A percentile compares a stretch with the other conserved stretches of the same genome.
Evolutionary conservation across 1,284 basidiomycete genomes (phyloP).

Genomic region (Moesziomyces globuligerus): DNA sequence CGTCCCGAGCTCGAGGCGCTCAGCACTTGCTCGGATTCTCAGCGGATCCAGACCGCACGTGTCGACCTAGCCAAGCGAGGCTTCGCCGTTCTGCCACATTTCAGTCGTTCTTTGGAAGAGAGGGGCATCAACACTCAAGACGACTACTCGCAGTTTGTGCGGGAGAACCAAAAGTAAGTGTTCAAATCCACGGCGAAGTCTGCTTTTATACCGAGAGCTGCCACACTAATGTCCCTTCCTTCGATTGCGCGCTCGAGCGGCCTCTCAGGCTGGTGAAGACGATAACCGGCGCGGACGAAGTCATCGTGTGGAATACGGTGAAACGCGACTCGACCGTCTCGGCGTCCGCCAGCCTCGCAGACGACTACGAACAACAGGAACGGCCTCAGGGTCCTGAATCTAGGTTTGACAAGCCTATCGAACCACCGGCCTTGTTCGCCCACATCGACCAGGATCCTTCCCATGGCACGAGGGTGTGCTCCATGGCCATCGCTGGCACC

Average conservation of each 20-base stretch:
- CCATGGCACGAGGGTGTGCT: conserved; percentile 21
- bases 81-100: conserved; percentile 21
- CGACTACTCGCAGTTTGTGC: conserved; percentile 16
- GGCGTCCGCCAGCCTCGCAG: conserved; percentile 16
- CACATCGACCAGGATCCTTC: conserved; percentile 31
- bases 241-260: too few relatives aligned
- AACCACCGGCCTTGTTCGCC: conserved; percentile 27
- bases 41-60: conserved; percentile 6
- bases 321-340: conserved; percentile 22
- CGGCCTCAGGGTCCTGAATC: conserved; percentile 29
- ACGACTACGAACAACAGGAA: conserved; percentile 15
- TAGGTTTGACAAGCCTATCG: conserved; percentile 24
- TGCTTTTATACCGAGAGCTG: too few relatives aligned
- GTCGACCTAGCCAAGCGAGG: conserved; percentile 13
- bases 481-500: conserved; percentile 32
- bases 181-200: too few relatives aligned
- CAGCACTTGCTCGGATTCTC: background rate
- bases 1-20: conserved; percentile 17
- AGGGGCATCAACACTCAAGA: conserved; percentile 19
- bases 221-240: too few relatives aligned
- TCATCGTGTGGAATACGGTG: conserved; percentile 37
- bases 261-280: conserved; percentile 20
- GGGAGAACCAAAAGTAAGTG: conserved; percentile 23
- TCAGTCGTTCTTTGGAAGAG: conserved; percentile 9
- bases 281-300: conserved; percentile 26